phyloP scores from a whole-genome alignment of 805 yeast genomes.

The Cyberlindnera euphorbiiphila region DNA sequence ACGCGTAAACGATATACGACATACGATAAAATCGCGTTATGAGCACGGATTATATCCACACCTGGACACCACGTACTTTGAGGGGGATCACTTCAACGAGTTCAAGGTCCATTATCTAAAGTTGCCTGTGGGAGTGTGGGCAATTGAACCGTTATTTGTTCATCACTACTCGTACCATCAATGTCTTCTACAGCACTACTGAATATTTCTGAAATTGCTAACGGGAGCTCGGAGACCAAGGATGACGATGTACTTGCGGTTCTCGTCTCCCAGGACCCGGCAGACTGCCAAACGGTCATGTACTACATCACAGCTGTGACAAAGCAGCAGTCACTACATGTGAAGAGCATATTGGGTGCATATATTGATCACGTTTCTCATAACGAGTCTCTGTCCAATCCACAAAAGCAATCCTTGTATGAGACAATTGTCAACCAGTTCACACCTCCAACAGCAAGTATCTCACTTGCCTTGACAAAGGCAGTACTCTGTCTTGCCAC shows the following conservation, averaged over 20 bases:
- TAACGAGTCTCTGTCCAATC: not conserved
- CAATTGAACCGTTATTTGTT: too few relatives aligned
- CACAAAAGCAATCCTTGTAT: constrained; percentile 7
- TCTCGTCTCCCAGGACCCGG: constrained; percentile 3
- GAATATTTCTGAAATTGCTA: constrained; percentile 15
- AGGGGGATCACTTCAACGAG: too few relatives aligned
- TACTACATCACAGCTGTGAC: constrained; percentile 15
- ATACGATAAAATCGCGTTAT: not conserved
- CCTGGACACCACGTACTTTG: too few relatives aligned
- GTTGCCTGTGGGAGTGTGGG: too few relatives aligned
- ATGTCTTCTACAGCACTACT: constrained; percentile 20
- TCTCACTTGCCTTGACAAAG: constrained; percentile 14
- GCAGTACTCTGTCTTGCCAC: constrained; percentile 11
- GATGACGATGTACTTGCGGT: constrained; percentile 15
- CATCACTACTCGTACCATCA: too few relatives aligned
- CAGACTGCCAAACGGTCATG: constrained; percentile 6
- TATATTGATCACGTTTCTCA: constrained; percentile 12
- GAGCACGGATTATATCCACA: constrained; percentile 1
- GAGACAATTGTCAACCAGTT: constrained; percentile 12
- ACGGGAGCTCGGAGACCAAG: constrained; percentile 10
- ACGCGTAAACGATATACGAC: too few relatives aligned
- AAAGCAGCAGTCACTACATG: constrained; percentile 22
- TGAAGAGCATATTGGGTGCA: constrained; percentile 14
- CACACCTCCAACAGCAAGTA: constrained; percentile 22
- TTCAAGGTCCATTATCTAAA: too few relatives aligned